Base-by-base conservation (phyloP, 2,329 filamentous ascomycete species). In the Tolypocladium ovalisporum region DNA sequence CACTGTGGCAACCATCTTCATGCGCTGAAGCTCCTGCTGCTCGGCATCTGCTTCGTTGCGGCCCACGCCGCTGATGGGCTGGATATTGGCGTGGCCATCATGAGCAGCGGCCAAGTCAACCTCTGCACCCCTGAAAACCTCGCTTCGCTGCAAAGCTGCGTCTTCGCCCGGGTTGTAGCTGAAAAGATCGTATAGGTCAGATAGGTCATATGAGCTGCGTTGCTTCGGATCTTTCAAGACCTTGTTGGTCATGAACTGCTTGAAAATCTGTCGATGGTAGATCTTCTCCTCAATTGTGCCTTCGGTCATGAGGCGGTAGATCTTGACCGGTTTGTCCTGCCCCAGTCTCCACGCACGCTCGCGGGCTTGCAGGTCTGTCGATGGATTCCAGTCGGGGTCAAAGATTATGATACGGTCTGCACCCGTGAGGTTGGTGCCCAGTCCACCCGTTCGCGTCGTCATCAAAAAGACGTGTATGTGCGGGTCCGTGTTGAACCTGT, bases 281-380 rank as follows among this genome's bases (percentile, higher is more conserved):
- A 99, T 99, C 75, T 99, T 99, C 72, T 99, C 94, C 68, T 99
- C 94, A 29, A 99, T 99, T 0, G 95, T 99, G 1, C 94, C 94
- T 6, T 93, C 90, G 4, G 90, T 96, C 89, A 99, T 96, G n/a
- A 99, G 79, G 39, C 95, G 88, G 70, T 97, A 99, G 27, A 99
- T 96, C 5, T 90, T 92, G 34, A 99, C 94, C 53, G 96, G 90
- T 56, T 88, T 87, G 71, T 95, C 97, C 74, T 99, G 94, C 0
- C 94, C 94, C 2, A 99, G 76, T 58, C 94, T 85, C 94, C 94
- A 99, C 7, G 95, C 94, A 66, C 94, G 84, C 72, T 99, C 94
- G 53, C 94, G 86, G 19, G 94, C 94, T 73, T 99, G 94, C 32
- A 97, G 79, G 67, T 99, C 94, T 0, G 93, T 97, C 0, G 93